Base-by-base conservation (phyloP, 2,329 filamentous ascomycete genomes). In the Cucurbitaria berberidis region DNA sequence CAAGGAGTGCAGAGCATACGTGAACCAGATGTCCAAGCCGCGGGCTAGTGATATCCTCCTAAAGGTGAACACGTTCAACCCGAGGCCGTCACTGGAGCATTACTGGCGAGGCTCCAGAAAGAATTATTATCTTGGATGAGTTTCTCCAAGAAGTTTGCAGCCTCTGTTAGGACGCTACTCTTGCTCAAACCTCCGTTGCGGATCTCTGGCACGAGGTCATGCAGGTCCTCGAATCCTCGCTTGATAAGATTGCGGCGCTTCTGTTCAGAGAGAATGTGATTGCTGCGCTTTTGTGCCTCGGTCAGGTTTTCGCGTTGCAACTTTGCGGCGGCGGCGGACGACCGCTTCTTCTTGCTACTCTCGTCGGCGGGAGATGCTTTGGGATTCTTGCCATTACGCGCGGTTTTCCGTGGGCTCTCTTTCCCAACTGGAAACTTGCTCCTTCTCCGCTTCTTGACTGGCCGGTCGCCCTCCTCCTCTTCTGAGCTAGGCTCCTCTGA, bases 191-290 rank as follows among this genome's bases (percentile, higher is more conserved):
- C 89, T 8, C 89, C 89, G 22, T 85, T 86, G 49, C 83, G 84
- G 10, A 96, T 80, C 15, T 86, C 88, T 0, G 92, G 91, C 0
- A 96, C 89, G 19, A 96, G 80, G 24, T 86, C 81, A 59, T 85
- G 85, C n/a, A 96, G 77, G 52, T 93, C 89, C 38, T 92, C 89
- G 64, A 93, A 96, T 0, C 90, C 90, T 60, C 89, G 84, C 68
- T 91, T 89, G 66, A 93, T 93, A 41, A 92, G 79, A 22, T 90
- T 91, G 42, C 91, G 83, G 29, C 92, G 84, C 74, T 95, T 96
- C 76, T 96, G 90, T 70, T 96, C 91, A 46, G 91, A 95, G 46
- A 87, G 82, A 60, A 96, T 95, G 69, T 96, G 91, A 63, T 96
- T 96, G 66, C 87, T 88, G 40, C 90, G 82, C 75, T 93, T 95